A percentile compares a stretch with the other conserved stretches of the same genome.
Evolutionary conservation across 2,329 filamentous ascomycete genomes (phyloP).

Genomic region (Thermoascus crustaceus): DNA sequence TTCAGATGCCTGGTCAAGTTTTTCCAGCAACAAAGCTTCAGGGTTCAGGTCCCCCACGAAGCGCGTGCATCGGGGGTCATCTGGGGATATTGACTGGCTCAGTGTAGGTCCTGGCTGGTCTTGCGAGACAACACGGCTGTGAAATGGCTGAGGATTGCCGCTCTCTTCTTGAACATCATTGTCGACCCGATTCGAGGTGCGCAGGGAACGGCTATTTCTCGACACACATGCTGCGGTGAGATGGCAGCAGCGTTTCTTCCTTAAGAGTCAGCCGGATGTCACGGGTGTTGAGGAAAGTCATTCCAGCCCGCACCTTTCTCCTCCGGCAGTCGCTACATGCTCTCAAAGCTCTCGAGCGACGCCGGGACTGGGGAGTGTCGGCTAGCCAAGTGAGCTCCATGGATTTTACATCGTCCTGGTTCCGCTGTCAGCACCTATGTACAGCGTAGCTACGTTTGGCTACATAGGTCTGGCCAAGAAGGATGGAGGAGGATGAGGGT

Average conservation of each 20-base stretch:
- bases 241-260: conserved; percentile 28
- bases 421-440: no score
- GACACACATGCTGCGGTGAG: conserved; percentile 9
- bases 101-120: conserved; percentile 4
- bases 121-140: background rate
- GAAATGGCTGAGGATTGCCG: background rate
- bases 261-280: background rate
- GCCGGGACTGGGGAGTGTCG: conserved; percentile 25
- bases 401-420: background rate
- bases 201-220: conserved; percentile 4
- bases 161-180: no score
- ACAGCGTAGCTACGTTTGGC: no score
- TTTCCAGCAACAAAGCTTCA: conserved; percentile 31
- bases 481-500: no score
- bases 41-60: conserved; percentile 36
- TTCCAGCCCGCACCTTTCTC: conserved; percentile 22
- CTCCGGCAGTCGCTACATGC: conserved; percentile 26
- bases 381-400: conserved; percentile 31
- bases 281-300: no score
- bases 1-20: conserved; percentile 16
- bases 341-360: conserved; percentile 21
- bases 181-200: background rate
- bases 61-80: conserved; percentile 17
- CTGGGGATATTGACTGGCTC: conserved; percentile 6
- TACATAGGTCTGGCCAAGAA: no score